Base-by-base conservation (phyloP, 192 early-diverging fungal species). In the Backusella westeae region DNA sequence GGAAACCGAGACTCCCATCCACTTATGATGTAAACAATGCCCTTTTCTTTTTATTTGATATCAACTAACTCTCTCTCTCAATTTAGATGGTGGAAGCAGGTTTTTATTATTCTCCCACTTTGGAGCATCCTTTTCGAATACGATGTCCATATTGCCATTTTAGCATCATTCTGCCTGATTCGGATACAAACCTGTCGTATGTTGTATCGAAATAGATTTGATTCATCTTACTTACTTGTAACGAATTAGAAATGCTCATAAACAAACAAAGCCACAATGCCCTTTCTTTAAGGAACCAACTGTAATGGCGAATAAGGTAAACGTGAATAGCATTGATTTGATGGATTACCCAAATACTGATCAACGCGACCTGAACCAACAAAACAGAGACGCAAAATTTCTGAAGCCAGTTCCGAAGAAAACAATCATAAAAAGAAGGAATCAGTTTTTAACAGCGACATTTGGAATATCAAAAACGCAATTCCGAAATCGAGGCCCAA, bases 1-100 rank as follows among this genome's bases (percentile, higher is more conserved):
- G 4, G 26, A 63, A 29, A 63, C 12, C 56, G 14, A 23, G 56
- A 14, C 56, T 63, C 12, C 49, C 7, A 19, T 38, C 39, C 8
- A 8, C 34, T 34, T 34, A 34, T 7, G 63, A 9, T 56, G 72
- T 73, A 59, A 12, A 23, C 1, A 59, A 12, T 12, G 4, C 12
- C 23, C 3, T 8, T 59, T 59, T 26, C 10, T 3, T n/a, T 59
- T 59, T 26, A 26, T 12, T 59, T 59, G 21, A 38, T 39, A 39
- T 32, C 32, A 3, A 32, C 32, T 32, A 32, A 32, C 32, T 53
- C 32, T 32, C 32, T 32, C 2, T 32, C 2, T 32, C 32, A 12
- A 29, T 26, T 34, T 53, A 77, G 76, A 34, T 77, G 34, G 76
- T 26, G 9, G 76, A 71, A 5, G 76, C 76, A 38, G 76, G 76